A percentile compares a stretch with the other conserved stretches of the same genome.
These are phyloP conservation scores for Komagataella kurtzmanii DNA, from an alignment of 805 yeast species.

Conservation along the genomic window DNA sequence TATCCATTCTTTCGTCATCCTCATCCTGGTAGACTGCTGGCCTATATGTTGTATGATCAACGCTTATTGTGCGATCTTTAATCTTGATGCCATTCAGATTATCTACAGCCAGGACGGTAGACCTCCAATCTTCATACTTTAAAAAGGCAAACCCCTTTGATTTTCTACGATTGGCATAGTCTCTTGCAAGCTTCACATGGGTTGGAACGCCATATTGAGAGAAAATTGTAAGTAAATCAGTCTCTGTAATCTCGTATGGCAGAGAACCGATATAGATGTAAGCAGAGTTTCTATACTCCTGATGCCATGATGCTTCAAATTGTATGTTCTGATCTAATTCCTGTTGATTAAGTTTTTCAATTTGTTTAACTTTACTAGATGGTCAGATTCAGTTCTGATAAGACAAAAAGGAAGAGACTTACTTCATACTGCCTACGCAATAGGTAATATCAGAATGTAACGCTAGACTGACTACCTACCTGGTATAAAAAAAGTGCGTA, in stretches of 20 bases:
- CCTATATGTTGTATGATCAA: slow-evolving; percentile 52
- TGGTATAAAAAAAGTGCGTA: slow-evolving; percentile 1
- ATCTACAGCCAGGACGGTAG: slow-evolving; percentile 78
- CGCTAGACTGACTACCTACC: background rate
- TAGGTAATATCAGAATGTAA: background rate
- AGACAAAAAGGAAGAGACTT: background rate
- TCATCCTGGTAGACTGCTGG: slow-evolving; percentile 1
- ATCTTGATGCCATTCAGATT: slow-evolving; percentile 62
- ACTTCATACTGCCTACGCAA: background rate
- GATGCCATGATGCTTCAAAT: slow-evolving; percentile 75
- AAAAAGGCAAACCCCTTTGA: slow-evolving; percentile 70
- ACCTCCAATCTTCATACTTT: slow-evolving; percentile 70
- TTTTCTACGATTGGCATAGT: slow-evolving; percentile 40
- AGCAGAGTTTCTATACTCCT: slow-evolving; percentile 65
- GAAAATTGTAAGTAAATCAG: slow-evolving; percentile 65
- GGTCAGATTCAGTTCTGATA: background rate
- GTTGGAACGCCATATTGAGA: slow-evolving; percentile 87
- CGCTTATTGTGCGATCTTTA: slow-evolving; percentile 35
- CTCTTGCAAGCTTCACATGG: slow-evolving; percentile 56
- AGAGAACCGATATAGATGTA: slow-evolving; percentile 70
- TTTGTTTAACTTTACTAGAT: slow-evolving; percentile 17
- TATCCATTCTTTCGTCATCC: slow-evolving; percentile 33
- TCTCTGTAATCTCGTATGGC: slow-evolving; percentile 51
- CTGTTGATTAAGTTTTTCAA: slow-evolving; percentile 44
- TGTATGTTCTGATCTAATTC: slow-evolving; percentile 54